These are phyloP conservation scores for Mycogone perniciosa DNA, from an alignment of 2,329 filamentous ascomycete species.

Conservation along the genomic window DNA sequence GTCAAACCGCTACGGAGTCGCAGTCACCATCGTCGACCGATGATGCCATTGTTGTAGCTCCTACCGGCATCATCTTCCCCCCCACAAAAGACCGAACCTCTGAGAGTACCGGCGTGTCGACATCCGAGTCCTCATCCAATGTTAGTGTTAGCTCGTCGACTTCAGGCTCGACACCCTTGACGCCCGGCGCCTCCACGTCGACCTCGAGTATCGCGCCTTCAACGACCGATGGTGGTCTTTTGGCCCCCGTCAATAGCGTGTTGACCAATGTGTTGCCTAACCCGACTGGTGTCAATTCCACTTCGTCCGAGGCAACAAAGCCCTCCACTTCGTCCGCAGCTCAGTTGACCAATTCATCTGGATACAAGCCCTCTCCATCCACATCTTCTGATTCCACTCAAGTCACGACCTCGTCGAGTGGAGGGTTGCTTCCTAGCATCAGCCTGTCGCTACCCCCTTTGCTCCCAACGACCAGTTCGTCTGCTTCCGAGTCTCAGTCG, in stretches of 20 bases:
- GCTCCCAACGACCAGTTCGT: not conserved
- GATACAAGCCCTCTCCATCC: not conserved
- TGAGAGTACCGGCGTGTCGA: not conserved
- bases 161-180: not conserved
- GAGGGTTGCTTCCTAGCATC: not conserved
- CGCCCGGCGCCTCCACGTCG: not conserved
- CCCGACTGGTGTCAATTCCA: constrained; percentile 9
- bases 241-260: constrained; percentile 20
- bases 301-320: not conserved
- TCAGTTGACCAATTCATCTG: not conserved
- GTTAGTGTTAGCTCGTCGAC: not conserved
- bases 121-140: not conserved
- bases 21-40: constrained; percentile 8
- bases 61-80: constrained; percentile 21
- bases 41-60: constrained; percentile 21
- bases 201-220: not conserved
- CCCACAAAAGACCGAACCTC: not conserved
- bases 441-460: not conserved
- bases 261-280: constrained; percentile 16
- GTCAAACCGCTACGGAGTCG: constrained; percentile 17
- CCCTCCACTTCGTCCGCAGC: not conserved
- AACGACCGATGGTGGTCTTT: constrained; percentile 12
- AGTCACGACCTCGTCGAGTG: constrained; percentile 1
- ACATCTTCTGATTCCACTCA: not conserved
- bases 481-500: too few species aligned